These are phyloP conservation scores for Carex parvula DNA, from an alignment of 176 grass and related monocot species.

Conservation along the genomic window DNA sequence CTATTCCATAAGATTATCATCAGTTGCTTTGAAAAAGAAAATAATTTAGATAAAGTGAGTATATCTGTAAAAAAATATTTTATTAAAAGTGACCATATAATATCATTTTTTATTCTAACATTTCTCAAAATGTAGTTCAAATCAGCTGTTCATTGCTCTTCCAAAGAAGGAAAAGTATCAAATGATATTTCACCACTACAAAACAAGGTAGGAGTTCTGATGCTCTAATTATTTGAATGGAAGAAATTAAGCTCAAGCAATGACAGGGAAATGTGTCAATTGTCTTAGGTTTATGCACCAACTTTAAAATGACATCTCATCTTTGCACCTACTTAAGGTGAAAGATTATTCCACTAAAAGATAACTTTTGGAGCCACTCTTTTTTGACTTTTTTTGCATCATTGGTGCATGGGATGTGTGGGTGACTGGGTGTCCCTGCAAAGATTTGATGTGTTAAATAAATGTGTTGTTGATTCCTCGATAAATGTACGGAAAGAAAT, in stretches of 20 bases:
- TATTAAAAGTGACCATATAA: neutral
- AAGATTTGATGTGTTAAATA: neutral
- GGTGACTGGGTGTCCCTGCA: neutral
- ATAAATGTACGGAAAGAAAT: neutral
- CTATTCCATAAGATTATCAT: conserved; percentile 59
- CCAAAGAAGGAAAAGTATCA: conserved; percentile 29
- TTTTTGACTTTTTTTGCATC: neutral
- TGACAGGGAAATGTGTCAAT: conserved; percentile 21
- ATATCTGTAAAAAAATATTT: neutral
- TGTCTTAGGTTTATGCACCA: neutral
- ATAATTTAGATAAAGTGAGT: conserved; percentile 38
- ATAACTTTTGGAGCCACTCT: neutral
- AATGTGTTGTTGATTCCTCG: neutral
- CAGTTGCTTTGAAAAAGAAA: conserved; percentile 46
- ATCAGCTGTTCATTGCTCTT: conserved; percentile 38
- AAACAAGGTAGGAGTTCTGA: conserved; percentile 37
- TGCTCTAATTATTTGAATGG: conserved; percentile 9
- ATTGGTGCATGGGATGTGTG: neutral
- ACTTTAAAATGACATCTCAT: neutral
- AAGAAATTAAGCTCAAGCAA: conserved; percentile 9
- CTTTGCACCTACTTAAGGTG: neutral
- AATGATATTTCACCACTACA: conserved; percentile 31
- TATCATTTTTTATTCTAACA: neutral
- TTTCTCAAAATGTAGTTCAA: conserved; percentile 42
- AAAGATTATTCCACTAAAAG: neutral